These are phyloP conservation scores for Mortierella sp. DNA, from an alignment of 371 early-diverging fungal genomes.

Conservation along the genomic window DNA sequence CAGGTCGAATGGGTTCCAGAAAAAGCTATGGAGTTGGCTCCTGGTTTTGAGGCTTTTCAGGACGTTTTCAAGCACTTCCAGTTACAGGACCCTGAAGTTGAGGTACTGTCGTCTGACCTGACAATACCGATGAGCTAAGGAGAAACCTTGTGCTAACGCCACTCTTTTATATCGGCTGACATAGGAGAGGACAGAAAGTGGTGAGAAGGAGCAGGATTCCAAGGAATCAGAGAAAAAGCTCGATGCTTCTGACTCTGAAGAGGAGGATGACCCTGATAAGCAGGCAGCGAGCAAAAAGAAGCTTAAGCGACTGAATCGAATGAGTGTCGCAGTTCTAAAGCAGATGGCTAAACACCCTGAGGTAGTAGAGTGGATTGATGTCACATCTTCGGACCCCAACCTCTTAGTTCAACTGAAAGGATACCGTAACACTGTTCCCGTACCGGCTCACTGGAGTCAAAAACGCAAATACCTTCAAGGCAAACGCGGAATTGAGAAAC, in stretches of 20 bases:
- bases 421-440: conserved; percentile 93
- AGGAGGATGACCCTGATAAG: conserved; percentile 61
- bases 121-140: no score
- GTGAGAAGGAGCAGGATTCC: conserved; percentile 24
- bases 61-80: conserved; percentile 53
- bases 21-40: conserved; percentile 35
- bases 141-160: no score
- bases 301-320: conserved; percentile 70
- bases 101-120: conserved; percentile 37
- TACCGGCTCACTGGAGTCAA: conserved; percentile 96
- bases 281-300: conserved; percentile 68
- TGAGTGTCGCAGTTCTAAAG: conserved; percentile 94
- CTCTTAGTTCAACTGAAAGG: conserved; percentile 93
- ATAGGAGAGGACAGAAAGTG: conserved; percentile 25
- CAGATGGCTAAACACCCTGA: conserved; percentile 93
- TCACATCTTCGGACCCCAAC: conserved; percentile 91
- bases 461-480: conserved; percentile 96
- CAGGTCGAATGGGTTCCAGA: conserved; percentile 52
- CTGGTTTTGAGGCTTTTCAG: conserved; percentile 46
- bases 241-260: conserved; percentile 52
- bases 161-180: not conserved
- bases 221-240: conserved; percentile 40
- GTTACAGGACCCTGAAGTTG: conserved; percentile 18
- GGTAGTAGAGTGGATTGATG: conserved; percentile 98
- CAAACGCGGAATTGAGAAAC: conserved; percentile 96